Base-by-base conservation (phyloP, 257 asterid species). In the Penstemon newberryi region DNA sequence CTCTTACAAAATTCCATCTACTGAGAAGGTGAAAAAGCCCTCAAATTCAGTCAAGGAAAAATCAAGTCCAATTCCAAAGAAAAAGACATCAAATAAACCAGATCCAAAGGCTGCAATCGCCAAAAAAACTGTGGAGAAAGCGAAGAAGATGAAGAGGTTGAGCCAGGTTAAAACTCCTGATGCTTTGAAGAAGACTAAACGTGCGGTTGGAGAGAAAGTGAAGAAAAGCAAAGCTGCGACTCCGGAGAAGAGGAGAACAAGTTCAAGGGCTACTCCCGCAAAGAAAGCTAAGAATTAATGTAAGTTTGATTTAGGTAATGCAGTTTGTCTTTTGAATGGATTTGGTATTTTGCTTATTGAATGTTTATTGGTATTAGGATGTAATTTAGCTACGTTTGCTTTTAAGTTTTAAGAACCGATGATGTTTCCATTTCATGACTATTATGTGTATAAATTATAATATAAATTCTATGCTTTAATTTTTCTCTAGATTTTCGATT, bases 131-230 rank as follows among this genome's bases (percentile, higher is more conserved):
- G 77, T 57, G 56, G 78, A 78, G 68, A 79, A 77, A 46, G 78
- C 74, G 42, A 70, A 66, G 69, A 87, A 77, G 79, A 80, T 74
- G 43, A 87, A 82, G 83, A 72, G 77, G 43, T 43, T 87, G 84
- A 81, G 94, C 71, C 79, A 75, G 69, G 79, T 84, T 6, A 84
- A 79, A 43, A 81, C 90, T 8, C 89, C 90, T 3, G 89, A 84
- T 75, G 84, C 54, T 6, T 1, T 79, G 80, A 78, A 81, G 86
- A 82, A 79, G 72, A 53, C 39, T n/a, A 59, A 41, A 8, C 46
- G 55, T 8, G 57, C 19, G 69, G 70, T 56, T 66, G 74, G 49
- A 13, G 73, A 47, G 37, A 74, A 60, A 56, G 64, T 19, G 56
- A 56, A 66, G 69, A 60, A 51, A 8, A 25, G 3, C 47, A 56